Conservation (phyloP, 306 rosid genomes). For the Sesbania bispinosa region DNA sequence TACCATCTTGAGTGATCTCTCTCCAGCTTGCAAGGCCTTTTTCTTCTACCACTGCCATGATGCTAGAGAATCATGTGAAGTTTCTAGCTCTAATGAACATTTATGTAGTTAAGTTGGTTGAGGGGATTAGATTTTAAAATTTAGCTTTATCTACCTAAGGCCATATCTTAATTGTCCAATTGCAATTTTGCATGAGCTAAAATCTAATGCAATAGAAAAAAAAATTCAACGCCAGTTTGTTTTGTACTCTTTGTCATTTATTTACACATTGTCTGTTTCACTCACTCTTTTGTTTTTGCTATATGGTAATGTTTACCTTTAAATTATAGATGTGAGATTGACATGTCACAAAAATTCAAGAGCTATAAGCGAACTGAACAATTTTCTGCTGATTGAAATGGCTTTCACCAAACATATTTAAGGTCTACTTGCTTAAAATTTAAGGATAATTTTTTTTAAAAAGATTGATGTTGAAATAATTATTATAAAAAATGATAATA, state of each 20-base stretch:
- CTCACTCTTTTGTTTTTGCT: background rate
- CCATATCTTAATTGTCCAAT: background rate
- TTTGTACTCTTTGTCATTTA: background rate
- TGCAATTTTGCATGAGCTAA: slow-evolving; percentile 1
- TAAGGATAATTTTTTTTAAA: background rate
- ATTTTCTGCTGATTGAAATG: background rate
- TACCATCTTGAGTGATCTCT: slow-evolving; percentile 38
- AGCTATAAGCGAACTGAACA: background rate
- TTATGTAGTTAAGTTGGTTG: background rate
- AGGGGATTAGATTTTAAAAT: background rate
- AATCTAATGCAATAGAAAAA: background rate
- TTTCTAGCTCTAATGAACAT: background rate
- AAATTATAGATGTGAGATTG: background rate
- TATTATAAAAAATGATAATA: too few relatives aligned
- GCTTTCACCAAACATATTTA: background rate
- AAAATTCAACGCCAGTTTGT: background rate
- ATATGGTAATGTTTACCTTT: background rate
- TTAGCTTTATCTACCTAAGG: background rate
- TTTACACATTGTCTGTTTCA: background rate
- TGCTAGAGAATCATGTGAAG: background rate
- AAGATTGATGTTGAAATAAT: background rate
- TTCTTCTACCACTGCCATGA: slow-evolving; percentile 32
- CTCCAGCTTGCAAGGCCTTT: slow-evolving; percentile 3
- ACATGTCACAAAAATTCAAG: background rate
- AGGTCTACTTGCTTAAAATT: background rate